Evolutionary conservation across 352 stramenopile genomes (phyloP), one percentile per base, ranked within the genome.

Genomic region (Pythium myriotylum): DNA sequence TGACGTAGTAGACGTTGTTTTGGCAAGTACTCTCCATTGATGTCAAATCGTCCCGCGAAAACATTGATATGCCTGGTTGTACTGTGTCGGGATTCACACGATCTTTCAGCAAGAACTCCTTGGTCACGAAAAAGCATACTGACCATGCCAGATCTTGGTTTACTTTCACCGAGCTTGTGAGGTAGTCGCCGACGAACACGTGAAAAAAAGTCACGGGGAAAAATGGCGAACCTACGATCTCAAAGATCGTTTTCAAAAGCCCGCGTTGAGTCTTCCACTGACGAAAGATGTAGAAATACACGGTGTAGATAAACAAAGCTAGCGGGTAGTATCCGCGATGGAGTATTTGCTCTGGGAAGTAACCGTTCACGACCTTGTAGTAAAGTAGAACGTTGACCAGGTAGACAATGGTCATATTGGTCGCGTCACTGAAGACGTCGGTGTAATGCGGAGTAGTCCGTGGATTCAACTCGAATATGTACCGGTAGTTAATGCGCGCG

Each of bases 381-480:
- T 99, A 99, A 22, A 98, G 74, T 52, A 99, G 79, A 75, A 98
- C 90, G 55, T 94, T 92, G 12, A 96, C 65, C 10, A 99, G 71
- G 68, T 96, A 99, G 3, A 98, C 81, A 41, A 99, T 96, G 17
- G 89, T 98, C 73, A 98, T 97, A 72, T 98, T 97, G 29, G 96
- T 97, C 13, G 94, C 94, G 72, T 98, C 92, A 65, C 96, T 96
- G 61, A 98, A 98, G 23, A 98, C 96, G 56, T 92, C 76, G 62
- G 84, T 72, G 89, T 90, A 79, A 73, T 88, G 72, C 70, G 97
- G 91, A 67, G 68, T 86, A 55, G 74, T 72, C 47, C 55, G 60
- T 17, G 89, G 91, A 59, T 97, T 77, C 23, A 97, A 88, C 42
- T 97, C 89, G 62, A 97, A 97, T 14, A 97, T 88, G 72, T 94